A percentile compares a stretch with the other conserved stretches of the same genome.
phyloP scores from a whole-genome alignment of 768 basidiomycete genomes.

The Fomitopsis pulvina region DNA sequence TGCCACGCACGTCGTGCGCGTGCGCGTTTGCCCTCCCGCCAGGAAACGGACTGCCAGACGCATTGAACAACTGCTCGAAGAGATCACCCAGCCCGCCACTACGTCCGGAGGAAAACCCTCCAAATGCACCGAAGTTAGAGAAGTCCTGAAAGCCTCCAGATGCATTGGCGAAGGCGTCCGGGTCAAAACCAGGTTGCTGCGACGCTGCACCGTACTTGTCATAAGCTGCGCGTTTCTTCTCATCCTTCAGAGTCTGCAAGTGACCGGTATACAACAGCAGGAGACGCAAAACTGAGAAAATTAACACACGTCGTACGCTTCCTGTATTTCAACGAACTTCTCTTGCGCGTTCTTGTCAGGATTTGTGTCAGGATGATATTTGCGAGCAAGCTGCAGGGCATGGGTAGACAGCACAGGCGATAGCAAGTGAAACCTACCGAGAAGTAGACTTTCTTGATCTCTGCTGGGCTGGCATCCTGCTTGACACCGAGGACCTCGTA shows the following conservation, averaged over 20 bases:
- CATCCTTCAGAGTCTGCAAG: slow-evolving; percentile 82
- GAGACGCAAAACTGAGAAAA: slow-evolving; percentile 5
- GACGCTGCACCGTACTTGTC: slow-evolving; percentile 92
- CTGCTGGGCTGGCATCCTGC: slow-evolving; percentile 72
- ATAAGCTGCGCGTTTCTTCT: slow-evolving; percentile 84
- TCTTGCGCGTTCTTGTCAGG: slow-evolving; percentile 86
- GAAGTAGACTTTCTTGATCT: slow-evolving; percentile 98
- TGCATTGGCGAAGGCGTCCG: slow-evolving; percentile 61
- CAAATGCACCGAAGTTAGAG: slow-evolving; percentile 47
- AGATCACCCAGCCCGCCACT: slow-evolving; percentile 14
- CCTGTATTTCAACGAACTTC: slow-evolving; percentile 94
- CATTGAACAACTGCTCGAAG: slow-evolving; percentile 78
- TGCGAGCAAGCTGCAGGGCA: slow-evolving; percentile 79
- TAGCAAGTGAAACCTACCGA: slow-evolving; percentile 47
- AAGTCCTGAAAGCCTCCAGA: slow-evolving; percentile 63
- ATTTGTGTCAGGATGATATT: slow-evolving; percentile 97
- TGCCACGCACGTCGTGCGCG: slow-evolving; percentile 48
- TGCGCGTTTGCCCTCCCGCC: slow-evolving; percentile 34
- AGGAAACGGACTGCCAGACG: slow-evolving; percentile 31
- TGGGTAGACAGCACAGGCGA: slow-evolving; percentile 11
- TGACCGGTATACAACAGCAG: slow-evolving; percentile 5
- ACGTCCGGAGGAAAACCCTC: slow-evolving; percentile 30
- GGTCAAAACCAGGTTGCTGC: slow-evolving; percentile 91
- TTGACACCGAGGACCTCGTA: slow-evolving; percentile 88
- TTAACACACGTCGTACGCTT: slow-evolving; percentile 85